These are phyloP conservation scores for Sporothrix inflata DNA, from an alignment of 2,329 filamentous ascomycete genomes.

Conservation along the genomic window DNA sequence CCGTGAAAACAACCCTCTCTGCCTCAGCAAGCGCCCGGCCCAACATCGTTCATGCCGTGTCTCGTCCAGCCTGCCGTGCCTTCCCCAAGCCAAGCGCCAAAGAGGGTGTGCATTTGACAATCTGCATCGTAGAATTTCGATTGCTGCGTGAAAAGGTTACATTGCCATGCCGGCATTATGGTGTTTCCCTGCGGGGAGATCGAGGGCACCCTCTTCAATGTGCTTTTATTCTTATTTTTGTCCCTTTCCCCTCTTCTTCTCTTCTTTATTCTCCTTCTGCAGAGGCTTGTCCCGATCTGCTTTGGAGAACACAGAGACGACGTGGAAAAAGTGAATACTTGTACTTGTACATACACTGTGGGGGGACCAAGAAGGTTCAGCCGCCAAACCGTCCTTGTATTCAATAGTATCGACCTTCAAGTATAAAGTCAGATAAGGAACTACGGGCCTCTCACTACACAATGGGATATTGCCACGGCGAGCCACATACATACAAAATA, in stretches of 20 bases:
- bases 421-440: not conserved
- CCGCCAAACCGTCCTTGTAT: not conserved
- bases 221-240: not conserved
- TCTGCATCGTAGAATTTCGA: constrained; percentile 1
- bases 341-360: not conserved
- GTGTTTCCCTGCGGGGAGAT: not conserved
- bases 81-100: not conserved
- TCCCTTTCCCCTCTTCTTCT: not conserved
- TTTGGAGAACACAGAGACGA: not conserved
- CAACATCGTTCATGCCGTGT: constrained; percentile 3
- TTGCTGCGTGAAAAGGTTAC: not conserved
- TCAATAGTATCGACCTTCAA: not conserved
- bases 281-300: not conserved
- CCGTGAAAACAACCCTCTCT: not conserved
- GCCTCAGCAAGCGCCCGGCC: constrained; percentile 5
- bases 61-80: not conserved
- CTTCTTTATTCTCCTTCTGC: not conserved
- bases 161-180: not conserved
- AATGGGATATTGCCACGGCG: not conserved
- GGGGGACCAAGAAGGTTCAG: too few species aligned
- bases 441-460: not conserved
- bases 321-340: not conserved
- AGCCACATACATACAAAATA: not conserved
- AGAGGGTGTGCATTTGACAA: constrained; percentile 1
- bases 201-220: too few species aligned